phyloP scores from a whole-genome alignment of 1,284 basidiomycete genomes.

The Marasmius oreades region DNA sequence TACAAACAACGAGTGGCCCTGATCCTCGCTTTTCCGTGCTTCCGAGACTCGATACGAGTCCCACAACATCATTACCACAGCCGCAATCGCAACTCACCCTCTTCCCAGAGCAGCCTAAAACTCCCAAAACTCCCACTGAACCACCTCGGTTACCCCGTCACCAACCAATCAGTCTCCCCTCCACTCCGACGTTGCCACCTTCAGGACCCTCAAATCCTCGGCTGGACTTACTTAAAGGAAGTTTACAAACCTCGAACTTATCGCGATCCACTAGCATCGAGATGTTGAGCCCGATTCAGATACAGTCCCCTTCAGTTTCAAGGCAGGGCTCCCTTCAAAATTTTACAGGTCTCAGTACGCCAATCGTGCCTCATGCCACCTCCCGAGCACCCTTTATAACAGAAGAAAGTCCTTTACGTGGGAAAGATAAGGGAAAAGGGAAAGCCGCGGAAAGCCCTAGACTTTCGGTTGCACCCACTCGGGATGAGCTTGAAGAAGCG shows the following conservation, averaged over 20 bases:
- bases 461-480: background rate
- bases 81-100: background rate
- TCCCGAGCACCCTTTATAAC: slow-evolving; percentile 1
- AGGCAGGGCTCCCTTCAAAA: slow-evolving; percentile 14
- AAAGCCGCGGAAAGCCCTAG: slow-evolving; percentile 23
- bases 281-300: slow-evolving; percentile 44
- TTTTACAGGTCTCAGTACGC: slow-evolving; percentile 7
- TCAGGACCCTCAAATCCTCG: slow-evolving; percentile 19
- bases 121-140: background rate
- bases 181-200: background rate
- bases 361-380: background rate
- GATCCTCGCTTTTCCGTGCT: background rate
- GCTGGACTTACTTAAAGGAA: slow-evolving; percentile 31
- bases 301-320: slow-evolving; percentile 32
- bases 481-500: slow-evolving; percentile 27
- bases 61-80: background rate
- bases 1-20: background rate
- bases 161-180: background rate
- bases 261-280: slow-evolving; percentile 27
- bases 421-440: slow-evolving; percentile 30
- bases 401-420: slow-evolving; percentile 11
- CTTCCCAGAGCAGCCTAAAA: background rate
- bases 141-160: background rate
- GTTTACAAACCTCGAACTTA: slow-evolving; percentile 28
- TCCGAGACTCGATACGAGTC: background rate